These are phyloP conservation scores for Trichoderma simmonsii DNA, from an alignment of 2,329 filamentous ascomycete species.

Conservation along the genomic window DNA sequence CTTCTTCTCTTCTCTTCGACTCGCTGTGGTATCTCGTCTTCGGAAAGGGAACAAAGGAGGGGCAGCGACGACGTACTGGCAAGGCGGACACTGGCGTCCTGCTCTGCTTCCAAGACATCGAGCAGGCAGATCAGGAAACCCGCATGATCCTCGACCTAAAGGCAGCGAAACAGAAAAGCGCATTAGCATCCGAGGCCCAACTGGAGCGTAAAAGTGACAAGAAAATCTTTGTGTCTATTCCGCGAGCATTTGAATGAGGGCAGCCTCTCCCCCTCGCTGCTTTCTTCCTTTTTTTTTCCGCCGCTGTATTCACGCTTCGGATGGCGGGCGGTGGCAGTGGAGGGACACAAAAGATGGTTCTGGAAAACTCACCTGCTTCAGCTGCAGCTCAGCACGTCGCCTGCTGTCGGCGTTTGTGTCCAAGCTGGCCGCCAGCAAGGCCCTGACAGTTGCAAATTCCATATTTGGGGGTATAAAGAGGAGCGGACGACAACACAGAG, in stretches of 20 bases:
- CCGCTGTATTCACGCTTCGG: constrained; percentile 2
- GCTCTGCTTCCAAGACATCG: constrained; percentile 85
- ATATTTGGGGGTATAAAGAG: constrained; percentile 43
- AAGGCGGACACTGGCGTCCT: constrained; percentile 78
- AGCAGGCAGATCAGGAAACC: constrained; percentile 89
- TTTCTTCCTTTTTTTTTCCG: not conserved
- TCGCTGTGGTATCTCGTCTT: not conserved
- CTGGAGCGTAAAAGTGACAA: not conserved
- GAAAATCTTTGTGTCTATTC: not conserved
- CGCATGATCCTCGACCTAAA: constrained; percentile 80
- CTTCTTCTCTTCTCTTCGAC: not conserved
- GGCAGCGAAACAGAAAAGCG: constrained; percentile 20
- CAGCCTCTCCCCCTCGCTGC: not conserved
- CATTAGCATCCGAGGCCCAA: constrained; percentile 11
- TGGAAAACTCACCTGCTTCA: constrained; percentile 66
- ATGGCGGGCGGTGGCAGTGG: constrained; percentile 14
- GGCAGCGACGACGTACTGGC: constrained; percentile 65
- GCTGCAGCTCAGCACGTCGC: constrained; percentile 73
- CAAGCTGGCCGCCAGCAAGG: constrained; percentile 74
- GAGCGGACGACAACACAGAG: constrained; percentile 26
- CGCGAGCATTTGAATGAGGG: not conserved
- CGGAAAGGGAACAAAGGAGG: not conserved
- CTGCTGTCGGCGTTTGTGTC: constrained; percentile 71
- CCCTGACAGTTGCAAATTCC: constrained; percentile 72
- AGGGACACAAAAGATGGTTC: constrained; percentile 10